phyloP scores from a whole-genome alignment of 1,139 yeast genomes.

The Debaryomyces singareniensis region DNA sequence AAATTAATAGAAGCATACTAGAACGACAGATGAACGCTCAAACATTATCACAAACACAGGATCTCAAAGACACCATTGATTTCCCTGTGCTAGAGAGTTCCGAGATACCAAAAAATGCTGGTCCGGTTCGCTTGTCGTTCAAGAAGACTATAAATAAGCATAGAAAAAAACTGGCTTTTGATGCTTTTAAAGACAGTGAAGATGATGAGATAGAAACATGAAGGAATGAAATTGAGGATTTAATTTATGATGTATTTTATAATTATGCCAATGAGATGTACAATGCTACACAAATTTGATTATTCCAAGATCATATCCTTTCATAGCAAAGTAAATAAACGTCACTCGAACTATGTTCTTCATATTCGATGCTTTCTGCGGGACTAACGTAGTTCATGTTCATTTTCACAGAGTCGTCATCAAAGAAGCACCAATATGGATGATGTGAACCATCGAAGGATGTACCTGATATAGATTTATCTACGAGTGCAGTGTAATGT shows the following conservation, averaged over 20 bases:
- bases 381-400: slow-evolving; percentile 42
- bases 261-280: slow-evolving; percentile 4
- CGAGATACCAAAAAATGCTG: no score
- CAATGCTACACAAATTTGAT: slow-evolving; percentile 2
- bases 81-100: no score
- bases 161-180: slow-evolving; percentile 6
- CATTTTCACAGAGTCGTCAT: slow-evolving; percentile 56
- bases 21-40: slow-evolving; percentile 46
- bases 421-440: slow-evolving; percentile 62
- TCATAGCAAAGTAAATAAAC: slow-evolving; percentile 74
- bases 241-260: slow-evolving; percentile 1
- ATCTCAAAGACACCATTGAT: no score
- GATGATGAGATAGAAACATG: slow-evolving; percentile 4
- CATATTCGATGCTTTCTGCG: slow-evolving; percentile 23
- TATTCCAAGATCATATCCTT: slow-evolving; percentile 17
- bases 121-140: no score
- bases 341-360: slow-evolving; percentile 46
- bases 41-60: no score
- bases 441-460: slow-evolving; percentile 17
- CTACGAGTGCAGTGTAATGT: slow-evolving; percentile 64
- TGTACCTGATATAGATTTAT: slow-evolving; percentile 37
- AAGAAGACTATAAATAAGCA: no score
- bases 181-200: slow-evolving; percentile 6
- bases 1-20: slow-evolving; percentile 28
- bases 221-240: slow-evolving; percentile 1